phyloP scores from a whole-genome alignment of 352 stramenopile genomes.

The Plasmopara halstedii region DNA sequence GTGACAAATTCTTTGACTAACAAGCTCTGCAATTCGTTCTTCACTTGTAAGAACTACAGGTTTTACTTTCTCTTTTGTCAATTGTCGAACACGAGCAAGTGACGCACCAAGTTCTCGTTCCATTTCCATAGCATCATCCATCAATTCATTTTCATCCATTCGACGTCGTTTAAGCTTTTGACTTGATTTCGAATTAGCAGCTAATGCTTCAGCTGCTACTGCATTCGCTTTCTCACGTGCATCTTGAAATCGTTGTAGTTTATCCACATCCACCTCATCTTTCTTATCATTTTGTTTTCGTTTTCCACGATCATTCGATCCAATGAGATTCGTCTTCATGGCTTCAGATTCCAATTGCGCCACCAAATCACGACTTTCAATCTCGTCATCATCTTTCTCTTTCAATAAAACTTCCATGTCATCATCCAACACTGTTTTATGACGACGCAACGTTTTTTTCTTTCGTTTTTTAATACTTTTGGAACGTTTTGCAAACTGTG shows the following conservation, averaged over 20 bases:
- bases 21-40: constrained; percentile 52
- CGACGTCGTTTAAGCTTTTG: constrained; percentile 34
- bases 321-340: constrained; percentile 13
- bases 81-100: constrained; percentile 52
- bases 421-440: constrained; percentile 31
- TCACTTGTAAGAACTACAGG: constrained; percentile 23
- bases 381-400: constrained; percentile 6
- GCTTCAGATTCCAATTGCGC: constrained; percentile 64
- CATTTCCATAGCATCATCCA: constrained; percentile 43
- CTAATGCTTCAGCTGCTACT: constrained; percentile 34
- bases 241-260: constrained; percentile 59
- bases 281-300: constrained; percentile 30
- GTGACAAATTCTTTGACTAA: constrained; percentile 32
- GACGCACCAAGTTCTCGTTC: constrained; percentile 75
- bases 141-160: constrained; percentile 29
- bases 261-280: constrained; percentile 44
- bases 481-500: constrained; percentile 57
- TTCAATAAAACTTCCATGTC: constrained; percentile 18
- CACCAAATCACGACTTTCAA: constrained; percentile 24
- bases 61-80: constrained; percentile 30
- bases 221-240: constrained; percentile 58
- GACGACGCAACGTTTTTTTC: constrained; percentile 55
- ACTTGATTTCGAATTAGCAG: constrained; percentile 12
- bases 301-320: constrained; percentile 46
- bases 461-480: constrained; percentile 80